Conservation (phyloP, 1,139 yeast species). For the Starmera stellimalicola region DNA sequence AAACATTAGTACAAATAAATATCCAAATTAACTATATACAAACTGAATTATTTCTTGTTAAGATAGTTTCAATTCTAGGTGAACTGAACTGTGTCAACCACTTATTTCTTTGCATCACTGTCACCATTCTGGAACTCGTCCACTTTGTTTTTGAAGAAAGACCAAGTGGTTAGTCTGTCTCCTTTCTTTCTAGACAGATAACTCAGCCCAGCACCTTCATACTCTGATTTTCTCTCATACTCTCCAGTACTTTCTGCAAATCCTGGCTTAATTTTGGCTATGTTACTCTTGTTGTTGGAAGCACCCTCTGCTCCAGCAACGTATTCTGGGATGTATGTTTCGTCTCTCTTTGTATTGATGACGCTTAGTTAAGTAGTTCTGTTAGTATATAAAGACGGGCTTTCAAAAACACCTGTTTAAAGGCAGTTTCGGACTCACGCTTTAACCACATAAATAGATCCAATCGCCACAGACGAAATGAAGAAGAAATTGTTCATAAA, state of each 20-base stretch:
- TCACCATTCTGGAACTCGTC: background rate
- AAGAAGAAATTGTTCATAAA: conserved; percentile 15
- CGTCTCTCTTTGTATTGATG: conserved; percentile 16
- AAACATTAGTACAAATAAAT: no score
- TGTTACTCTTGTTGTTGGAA: conserved; percentile 2
- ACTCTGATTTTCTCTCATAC: conserved; percentile 42
- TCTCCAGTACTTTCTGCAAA: conserved; percentile 16
- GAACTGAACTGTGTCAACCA: no score
- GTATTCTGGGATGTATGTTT: conserved; percentile 14
- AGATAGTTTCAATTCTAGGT: background rate
- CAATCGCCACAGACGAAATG: conserved; percentile 17
- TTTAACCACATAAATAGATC: conserved; percentile 16
- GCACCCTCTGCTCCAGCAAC: background rate
- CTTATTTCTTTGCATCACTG: background rate
- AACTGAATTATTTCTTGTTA: background rate
- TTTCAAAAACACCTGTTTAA: background rate
- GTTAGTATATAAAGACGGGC: conserved; percentile 1
- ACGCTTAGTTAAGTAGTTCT: conserved; percentile 7
- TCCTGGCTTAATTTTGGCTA: conserved; percentile 17
- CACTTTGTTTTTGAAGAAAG: conserved; percentile 1
- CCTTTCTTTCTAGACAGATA: conserved; percentile 33
- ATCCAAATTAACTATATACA: background rate
- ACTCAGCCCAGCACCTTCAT: conserved; percentile 57
- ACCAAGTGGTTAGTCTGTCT: conserved; percentile 23
- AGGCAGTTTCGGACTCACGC: conserved; percentile 11